These are phyloP conservation scores for Corylus avellana DNA, from an alignment of 306 rosid species.

Conservation along the genomic window DNA sequence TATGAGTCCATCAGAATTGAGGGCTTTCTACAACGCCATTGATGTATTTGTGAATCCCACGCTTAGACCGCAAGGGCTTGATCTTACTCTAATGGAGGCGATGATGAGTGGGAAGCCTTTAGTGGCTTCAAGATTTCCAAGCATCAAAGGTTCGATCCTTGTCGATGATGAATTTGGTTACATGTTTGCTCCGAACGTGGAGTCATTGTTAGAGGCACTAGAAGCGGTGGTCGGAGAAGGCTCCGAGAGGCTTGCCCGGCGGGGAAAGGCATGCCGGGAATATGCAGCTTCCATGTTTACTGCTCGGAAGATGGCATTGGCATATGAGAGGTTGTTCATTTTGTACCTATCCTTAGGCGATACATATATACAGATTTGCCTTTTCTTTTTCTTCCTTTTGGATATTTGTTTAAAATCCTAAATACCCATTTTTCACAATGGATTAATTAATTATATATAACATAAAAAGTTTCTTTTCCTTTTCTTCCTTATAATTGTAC, in stretches of 20 bases:
- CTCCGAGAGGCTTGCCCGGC: slow-evolving; percentile 47
- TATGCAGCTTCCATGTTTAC: slow-evolving; percentile 86
- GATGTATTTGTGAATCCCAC: slow-evolving; percentile 90
- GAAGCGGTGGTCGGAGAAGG: slow-evolving; percentile 72
- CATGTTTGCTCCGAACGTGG: slow-evolving; percentile 87
- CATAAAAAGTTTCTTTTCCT: too few relatives aligned
- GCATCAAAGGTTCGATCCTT: slow-evolving; percentile 81
- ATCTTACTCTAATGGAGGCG: slow-evolving; percentile 93
- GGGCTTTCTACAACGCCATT: slow-evolving; percentile 75
- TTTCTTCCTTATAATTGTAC: too few relatives aligned
- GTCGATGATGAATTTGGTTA: slow-evolving; percentile 82
- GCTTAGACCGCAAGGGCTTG: slow-evolving; percentile 89
- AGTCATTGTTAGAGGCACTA: slow-evolving; percentile 65
- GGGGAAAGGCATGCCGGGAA: slow-evolving; percentile 70
- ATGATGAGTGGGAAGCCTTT: slow-evolving; percentile 90
- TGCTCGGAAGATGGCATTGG: slow-evolving; percentile 81
- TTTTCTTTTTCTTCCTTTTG: neutral
- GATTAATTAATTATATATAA: too few relatives aligned
- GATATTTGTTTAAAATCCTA: too few relatives aligned
- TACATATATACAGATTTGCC: slow-evolving; percentile 14
- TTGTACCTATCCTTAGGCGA: slow-evolving; percentile 62
- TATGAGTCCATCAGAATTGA: slow-evolving; percentile 61
- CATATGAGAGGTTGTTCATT: slow-evolving; percentile 83
- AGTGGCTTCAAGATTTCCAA: slow-evolving; percentile 85
- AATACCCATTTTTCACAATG: too few relatives aligned